These are phyloP conservation scores for Pogostemon cablin DNA, from an alignment of 257 asterid genomes.

Conservation along the genomic window DNA sequence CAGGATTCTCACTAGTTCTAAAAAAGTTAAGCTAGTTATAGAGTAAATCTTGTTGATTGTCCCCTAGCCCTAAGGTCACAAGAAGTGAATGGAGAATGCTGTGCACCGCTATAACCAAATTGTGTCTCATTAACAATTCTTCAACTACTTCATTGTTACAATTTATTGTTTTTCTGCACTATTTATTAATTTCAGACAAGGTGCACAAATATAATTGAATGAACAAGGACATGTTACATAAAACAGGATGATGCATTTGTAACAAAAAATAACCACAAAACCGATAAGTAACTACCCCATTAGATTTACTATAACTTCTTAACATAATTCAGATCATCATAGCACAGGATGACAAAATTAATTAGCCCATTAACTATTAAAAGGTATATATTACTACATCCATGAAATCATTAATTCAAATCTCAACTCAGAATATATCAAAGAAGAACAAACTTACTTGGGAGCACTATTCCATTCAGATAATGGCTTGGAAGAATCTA, in stretches of 20 bases:
- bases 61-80: neutral
- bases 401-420: neutral
- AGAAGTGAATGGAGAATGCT: constrained; percentile 1
- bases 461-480: constrained; percentile 71
- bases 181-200: neutral
- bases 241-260: neutral
- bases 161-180: neutral
- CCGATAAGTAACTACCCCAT: neutral
- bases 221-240: neutral
- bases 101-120: neutral
- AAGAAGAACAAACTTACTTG: constrained; percentile 49
- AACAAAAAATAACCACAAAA: neutral
- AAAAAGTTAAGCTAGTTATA: neutral
- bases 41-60: neutral
- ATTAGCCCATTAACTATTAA: neutral
- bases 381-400: neutral
- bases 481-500: constrained; percentile 54
- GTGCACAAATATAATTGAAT: neutral
- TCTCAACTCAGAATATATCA: neutral
- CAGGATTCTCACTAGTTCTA: neutral
- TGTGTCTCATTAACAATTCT: neutral
- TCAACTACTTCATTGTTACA: neutral
- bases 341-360: neutral
- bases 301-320: neutral
- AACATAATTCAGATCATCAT: constrained; percentile 8